Base-by-base conservation (phyloP, 495 filamentous ascomycete species). In the Aspergillus sparsus region DNA sequence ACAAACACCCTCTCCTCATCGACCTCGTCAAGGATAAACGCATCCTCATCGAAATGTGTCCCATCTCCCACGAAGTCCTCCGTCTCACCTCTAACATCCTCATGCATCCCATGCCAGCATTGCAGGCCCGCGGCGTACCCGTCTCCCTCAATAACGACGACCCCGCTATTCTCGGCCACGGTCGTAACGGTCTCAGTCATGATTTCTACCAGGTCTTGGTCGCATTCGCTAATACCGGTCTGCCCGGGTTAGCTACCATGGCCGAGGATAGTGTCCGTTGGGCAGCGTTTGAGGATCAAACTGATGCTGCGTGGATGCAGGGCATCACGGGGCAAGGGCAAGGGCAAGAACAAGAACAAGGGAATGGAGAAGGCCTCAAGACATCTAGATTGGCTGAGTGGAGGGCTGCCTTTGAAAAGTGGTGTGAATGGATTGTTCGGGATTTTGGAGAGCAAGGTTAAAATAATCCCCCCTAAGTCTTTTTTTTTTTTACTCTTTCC, bases 151-250 rank as follows among this genome's bases (percentile, higher is more conserved):
- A 85, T 74, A 96, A 96, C 65, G 93, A 97, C 67, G 92, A 96
- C 63, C 91, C 91, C 10, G 90, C 88, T 0, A 87, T 95, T 53
- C 80, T 93, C 1, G 91, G 91, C 4, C 90, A 93, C 63, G 88
- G 88, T 51, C 82, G 76, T 18, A 89, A 85, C 33, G 90, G 89
- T 11, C 84, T 91, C 76, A 92, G 88, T 5, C 89, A 96, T 74
- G 91, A 96, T 67, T 96, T 93, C 73, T 97, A 92, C 90, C 91
- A 95, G 74, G 89, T 89, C 7, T 72, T 97, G 45, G 89, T 93
- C 64, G 89, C 88, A 3, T 90, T 92, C 77, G 85, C 94, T 60
- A 95, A 92, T 65, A 81, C 95, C 11, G 93, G 92, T 11, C 71
- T 95, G 35, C 61, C 63, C 8, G 71, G 73, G 6, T 56, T 62